Evolutionary conservation across 768 basidiomycete genomes (phyloP).

Genomic region (Podaxis sp.): DNA sequence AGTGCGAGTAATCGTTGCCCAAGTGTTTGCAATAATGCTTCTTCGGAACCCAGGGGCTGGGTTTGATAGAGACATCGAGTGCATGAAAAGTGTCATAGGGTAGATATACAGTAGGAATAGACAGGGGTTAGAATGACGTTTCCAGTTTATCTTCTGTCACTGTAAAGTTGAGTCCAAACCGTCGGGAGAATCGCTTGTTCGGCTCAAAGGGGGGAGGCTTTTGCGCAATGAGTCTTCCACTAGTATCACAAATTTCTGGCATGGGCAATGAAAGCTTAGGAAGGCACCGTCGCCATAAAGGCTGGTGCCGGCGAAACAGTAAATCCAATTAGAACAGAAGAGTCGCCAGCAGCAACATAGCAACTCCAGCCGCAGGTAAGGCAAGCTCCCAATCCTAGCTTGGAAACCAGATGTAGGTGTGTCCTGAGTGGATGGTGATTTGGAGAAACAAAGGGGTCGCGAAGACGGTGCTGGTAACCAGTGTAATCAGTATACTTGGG

Average conservation of each 20-base stretch:
- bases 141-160: conserved; percentile 15
- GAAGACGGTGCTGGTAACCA: not conserved
- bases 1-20: not conserved
- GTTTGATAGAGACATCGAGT: not conserved
- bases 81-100: not conserved
- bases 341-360: conserved; percentile 53
- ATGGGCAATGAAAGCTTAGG: conserved; percentile 78
- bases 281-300: conserved; percentile 49
- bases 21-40: not conserved
- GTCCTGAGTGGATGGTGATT: not conserved
- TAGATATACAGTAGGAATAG: not conserved
- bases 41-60: not conserved
- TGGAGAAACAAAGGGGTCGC: not conserved
- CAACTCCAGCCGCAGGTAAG: conserved; percentile 25
- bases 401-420: not conserved
- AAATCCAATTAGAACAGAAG: conserved; percentile 45
- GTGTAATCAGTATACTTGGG: not conserved
- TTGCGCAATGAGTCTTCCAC: conserved; percentile 39
- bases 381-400: not conserved
- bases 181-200: conserved; percentile 54
- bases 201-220: conserved; percentile 81
- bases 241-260: conserved; percentile 52
- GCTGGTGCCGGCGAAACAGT: conserved; percentile 43
- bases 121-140: not conserved
- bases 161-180: conserved; percentile 37